Evolutionary conservation across 768 basidiomycete genomes (phyloP), one percentile per base, ranked within the genome.

Genomic region (Termitomyces sp.): DNA sequence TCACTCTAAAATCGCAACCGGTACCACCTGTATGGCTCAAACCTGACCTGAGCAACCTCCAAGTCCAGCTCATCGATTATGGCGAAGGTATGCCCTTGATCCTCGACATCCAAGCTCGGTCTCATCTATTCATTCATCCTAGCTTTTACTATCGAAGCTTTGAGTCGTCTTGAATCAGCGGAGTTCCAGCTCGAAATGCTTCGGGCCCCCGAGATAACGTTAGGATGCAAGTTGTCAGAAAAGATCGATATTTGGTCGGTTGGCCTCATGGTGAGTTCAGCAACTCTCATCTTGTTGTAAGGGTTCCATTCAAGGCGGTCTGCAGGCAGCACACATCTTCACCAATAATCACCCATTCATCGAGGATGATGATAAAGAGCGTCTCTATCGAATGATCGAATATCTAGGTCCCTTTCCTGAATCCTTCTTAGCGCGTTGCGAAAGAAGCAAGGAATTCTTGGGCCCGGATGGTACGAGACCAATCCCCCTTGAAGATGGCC

Each of bases 221-320:
- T 52, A 15, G 57, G 57, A 42, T 34, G 20, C 18, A 30, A 8
- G 18, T 18, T 53, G 13, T 58, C 57, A 6, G 33, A 58, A 53
- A 45, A 42, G 33, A 53, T 58, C 4, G 57, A 58, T 20, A 53
- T 58, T 8, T 58, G 57, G 51, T 51, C 57, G 0, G 50, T 58
- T 30, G 57, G 51, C 0, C 49, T 34, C 3, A 36, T 45, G 33
- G 57, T 58, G 42, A 44, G 48, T 57, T 7, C 15, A 13, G 34
- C 22, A 6, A 5, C 12, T 27, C 30, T 16, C 12, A 1, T 45
- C 12, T 20, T 44, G 27, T 31, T 30, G 9, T 41, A 15, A 30
- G 6, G 16, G 2, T 8, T 15, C 16, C 27, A 34, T 55, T 13
- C 6, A 16, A 44, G 33, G n/a, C 8, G 13, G 30, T 55, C 20